phyloP scores from a whole-genome alignment of 176 grass and related monocot genomes.

The Aegilops sharonensis region DNA sequence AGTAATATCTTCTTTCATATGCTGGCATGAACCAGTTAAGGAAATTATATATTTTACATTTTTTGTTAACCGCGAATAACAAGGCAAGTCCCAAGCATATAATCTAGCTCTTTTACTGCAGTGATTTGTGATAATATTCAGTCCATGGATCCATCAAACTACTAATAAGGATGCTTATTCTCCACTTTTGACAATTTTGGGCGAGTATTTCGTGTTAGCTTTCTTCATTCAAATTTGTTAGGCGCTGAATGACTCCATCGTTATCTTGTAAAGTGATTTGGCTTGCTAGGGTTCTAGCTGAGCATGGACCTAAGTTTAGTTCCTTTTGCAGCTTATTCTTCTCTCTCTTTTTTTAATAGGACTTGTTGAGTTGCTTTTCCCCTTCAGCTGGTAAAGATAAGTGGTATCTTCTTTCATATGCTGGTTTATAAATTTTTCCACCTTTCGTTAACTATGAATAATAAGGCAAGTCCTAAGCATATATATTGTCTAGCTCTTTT shows the following conservation, averaged over 20 bases:
- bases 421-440: background rate
- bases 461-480: background rate
- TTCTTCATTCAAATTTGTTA: constrained; percentile 40
- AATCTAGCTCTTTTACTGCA: background rate
- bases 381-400: background rate
- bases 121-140: background rate
- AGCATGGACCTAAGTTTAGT: background rate
- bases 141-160: background rate
- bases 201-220: background rate
- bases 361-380: background rate
- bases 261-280: constrained; percentile 4
- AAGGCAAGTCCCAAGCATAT: background rate
- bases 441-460: background rate
- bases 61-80: background rate
- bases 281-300: background rate
- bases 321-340: background rate
- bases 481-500: background rate
- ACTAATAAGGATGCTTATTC: background rate
- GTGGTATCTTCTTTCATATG: background rate
- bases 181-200: constrained; percentile 8
- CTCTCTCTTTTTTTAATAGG: background rate
- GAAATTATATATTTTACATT: background rate
- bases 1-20: constrained; percentile 1
- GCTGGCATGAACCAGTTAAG: background rate
- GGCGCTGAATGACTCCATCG: background rate